Base-by-base conservation (phyloP, 306 rosid genomes). In the Nissolia schottii region DNA sequence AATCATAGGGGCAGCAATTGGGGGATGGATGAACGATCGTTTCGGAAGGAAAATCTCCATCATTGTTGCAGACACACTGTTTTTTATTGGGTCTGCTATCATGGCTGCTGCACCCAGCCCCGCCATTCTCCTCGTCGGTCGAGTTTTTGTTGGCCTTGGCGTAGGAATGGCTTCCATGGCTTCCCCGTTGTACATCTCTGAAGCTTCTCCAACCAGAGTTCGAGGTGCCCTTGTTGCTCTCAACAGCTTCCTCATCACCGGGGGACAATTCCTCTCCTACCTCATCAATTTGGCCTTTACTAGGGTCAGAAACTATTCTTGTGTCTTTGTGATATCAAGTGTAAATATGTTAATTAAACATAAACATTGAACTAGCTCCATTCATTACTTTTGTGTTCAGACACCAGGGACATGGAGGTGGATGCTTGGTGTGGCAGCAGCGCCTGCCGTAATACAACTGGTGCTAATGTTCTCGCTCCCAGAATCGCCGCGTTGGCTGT, bases 161-260 rank as follows among this genome's bases (percentile, higher is more conserved):
- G 93, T 85, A 53, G 93, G 93, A 48, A 86, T 88, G 94, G 90
- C 91, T 16, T 88, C 89, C 3, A 84, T 88, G 90, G 89, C 94
- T n/a, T 46, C 94, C 7, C 90, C 94, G 3, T 27, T 88, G 0
- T 88, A 86, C 69, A 88, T 88, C 10, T 86, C 94, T 0, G 94
- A 88, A 51, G 87, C 89, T 74, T 88, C 94, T 3, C 94, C 90
- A 0, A 64, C 90, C 2, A 71, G 76, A 66, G 87, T 88, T 18
- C 75, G 94, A 0, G 94, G 94, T 6, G 94, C 94, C 23, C 90
- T 88, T 62, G 94, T 88, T 0, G 77, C 85, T 54, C 82, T 83
- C 34, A 88, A 88, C 49, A 80, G 81, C 25, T 86, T 88, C 64
- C 90, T 88, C 31, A 82, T 86, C 41, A 88, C 94, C 29, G 94